Conservation (phyloP, 345 rosid genomes). For the Populus alba region DNA sequence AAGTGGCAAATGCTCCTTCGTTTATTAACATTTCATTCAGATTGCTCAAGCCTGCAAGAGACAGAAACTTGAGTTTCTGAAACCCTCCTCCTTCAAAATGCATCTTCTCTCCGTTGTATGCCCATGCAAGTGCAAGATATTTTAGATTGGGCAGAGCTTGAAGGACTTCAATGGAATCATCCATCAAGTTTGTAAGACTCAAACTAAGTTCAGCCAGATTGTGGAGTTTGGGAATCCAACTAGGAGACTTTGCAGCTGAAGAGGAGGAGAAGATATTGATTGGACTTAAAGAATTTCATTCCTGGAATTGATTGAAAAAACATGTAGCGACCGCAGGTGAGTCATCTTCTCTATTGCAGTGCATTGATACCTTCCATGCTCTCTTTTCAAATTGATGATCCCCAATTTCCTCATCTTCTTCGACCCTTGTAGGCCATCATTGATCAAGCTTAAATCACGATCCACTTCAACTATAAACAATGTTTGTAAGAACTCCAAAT, state of each 20-base stretch:
- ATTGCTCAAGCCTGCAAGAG: neutral
- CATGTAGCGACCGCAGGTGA: neutral
- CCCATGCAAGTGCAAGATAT: neutral
- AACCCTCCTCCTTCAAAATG: neutral
- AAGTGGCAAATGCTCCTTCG: conserved; percentile 6
- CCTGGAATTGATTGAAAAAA: neutral
- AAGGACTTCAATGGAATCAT: neutral
- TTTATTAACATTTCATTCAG: neutral
- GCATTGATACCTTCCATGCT: neutral
- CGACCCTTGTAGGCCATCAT: neutral
- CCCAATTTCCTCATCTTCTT: neutral
- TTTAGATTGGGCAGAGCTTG: neutral
- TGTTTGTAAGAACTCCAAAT: neutral
- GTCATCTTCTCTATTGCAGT: neutral
- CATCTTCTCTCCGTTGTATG: neutral
- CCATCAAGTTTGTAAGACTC: neutral
- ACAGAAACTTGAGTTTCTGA: neutral
- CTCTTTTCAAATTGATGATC: neutral
- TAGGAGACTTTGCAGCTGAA: neutral
- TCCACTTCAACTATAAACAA: neutral
- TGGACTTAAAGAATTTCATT: neutral
- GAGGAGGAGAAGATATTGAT: neutral
- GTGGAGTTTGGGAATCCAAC: neutral
- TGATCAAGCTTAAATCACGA: neutral
- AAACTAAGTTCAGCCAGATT: neutral